Evolutionary conservation across 495 filamentous ascomycete genomes (phyloP), one percentile per base, ranked within the genome.

Genomic region (Xylaria castorea): DNA sequence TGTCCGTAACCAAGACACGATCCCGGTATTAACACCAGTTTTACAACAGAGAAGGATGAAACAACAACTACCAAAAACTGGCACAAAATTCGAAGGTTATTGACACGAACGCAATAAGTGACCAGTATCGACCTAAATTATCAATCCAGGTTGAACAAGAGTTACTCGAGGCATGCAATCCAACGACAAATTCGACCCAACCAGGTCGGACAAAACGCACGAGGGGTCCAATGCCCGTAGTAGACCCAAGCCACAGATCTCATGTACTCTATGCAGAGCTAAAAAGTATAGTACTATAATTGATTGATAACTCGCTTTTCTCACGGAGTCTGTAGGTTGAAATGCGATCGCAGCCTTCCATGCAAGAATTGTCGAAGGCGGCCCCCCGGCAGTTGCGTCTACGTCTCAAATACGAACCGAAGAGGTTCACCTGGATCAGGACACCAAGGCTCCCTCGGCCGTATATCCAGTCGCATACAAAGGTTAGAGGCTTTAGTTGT

Each of bases 231-330:
- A 22, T 7, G 9, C 48, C 48, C 51, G 51, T 27, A 55, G 51
- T 16, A 55, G 51, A 16, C 51, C 51, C 25, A 55, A 55, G 14
- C 51, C 51, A 55, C 51, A 55, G 22, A 9, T 55, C 51, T 55
- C 51, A 27, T 55, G 51, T 55, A 55, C 51, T 55, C 51, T 27
- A 55, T 55, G 51, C 25, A 55, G 51, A 55, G 51, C 51, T 14
- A 55, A 55, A 22, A 55, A 55, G 51, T 55, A 55, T 30, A 22
- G 1, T 30, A 27, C 51, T 55, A 55, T 30, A 27, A 14, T 25
- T 5, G 11, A 16, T 27, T 27, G 51, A 27, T 55, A 4, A 27
- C 11, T 25, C 11, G 22, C 22, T 55, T 14, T 27, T 3, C 51
- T 55, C 25, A 55, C 22, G 11, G 25, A 27, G 22, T 3, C 51